Base-by-base conservation (phyloP, 2,329 filamentous ascomycete genomes). In the Trichoderma polysporum region DNA sequence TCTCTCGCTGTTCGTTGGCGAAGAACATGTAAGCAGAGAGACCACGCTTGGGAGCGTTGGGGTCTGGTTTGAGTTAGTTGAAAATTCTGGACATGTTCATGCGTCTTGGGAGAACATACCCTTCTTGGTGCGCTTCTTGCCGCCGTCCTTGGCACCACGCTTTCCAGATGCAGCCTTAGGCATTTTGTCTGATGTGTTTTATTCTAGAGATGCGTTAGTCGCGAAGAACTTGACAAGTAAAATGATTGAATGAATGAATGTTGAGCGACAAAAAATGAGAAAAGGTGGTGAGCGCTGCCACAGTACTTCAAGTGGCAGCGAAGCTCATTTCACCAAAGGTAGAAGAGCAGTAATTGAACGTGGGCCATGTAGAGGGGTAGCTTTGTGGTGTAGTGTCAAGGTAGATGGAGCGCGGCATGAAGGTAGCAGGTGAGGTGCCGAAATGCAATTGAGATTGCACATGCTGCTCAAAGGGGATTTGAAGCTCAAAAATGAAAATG, bases 1-100 rank as follows among this genome's bases (percentile, higher is more conserved):
- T 97, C 79, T 98, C 94, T 75, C 95, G 94, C 84, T 97, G 93
- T 84, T 98, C 95, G 79, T 98, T 98, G 88, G 95, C 95, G 81
- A 98, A 99, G 91, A 98, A 98, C 95, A 99, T 99, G 89, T 99
- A 99, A 71, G 95, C 95, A 63, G 95, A 98, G 59, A 99, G 92
- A 85, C 94, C 95, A 83, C 95, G 93, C 93, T 98, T 99, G 80
- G 95, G 95, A 69, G 94, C 94, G 83, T 97, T 97, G 82, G 93
- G 93, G 83, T 97, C 94, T 97, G 75, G 22, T 17, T 8, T 22
- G 12, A 41, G 69, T 67, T 29, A 67, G 60, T 31, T 50, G 53
- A 25, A 62, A 72, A 45, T 70, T 72, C 68, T 9, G 31, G 9
- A 35, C 69, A 29, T 13, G 7, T 19, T 8, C 4, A 22, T 15